A percentile compares a stretch with the other conserved stretches of the same genome.
These are phyloP conservation scores for Penicillium brasilianum DNA, from an alignment of 2,329 filamentous ascomycete genomes.

Conservation along the genomic window DNA sequence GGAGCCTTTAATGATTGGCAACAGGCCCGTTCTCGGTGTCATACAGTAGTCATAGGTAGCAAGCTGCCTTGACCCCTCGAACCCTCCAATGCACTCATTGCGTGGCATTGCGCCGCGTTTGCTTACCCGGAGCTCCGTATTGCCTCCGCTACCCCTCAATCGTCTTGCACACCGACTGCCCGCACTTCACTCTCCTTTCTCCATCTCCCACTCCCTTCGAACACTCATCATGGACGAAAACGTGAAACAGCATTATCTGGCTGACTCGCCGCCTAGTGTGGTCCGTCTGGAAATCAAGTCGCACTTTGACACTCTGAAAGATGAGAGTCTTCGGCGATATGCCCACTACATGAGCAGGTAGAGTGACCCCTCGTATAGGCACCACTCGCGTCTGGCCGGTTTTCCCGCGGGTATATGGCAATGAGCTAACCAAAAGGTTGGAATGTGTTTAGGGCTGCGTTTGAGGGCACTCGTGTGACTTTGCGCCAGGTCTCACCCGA, in stretches of 20 bases:
- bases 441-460: slow-evolving; percentile 65
- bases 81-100: slow-evolving; percentile 25
- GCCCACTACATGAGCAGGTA: slow-evolving; percentile 85
- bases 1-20: slow-evolving; percentile 22
- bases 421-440: slow-evolving; percentile 16
- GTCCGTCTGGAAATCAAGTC: slow-evolving; percentile 89
- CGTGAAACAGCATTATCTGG: slow-evolving; percentile 72
- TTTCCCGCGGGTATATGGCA: neutral
- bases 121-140: slow-evolving; percentile 27
- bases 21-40: slow-evolving; percentile 23
- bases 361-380: slow-evolving; percentile 26
- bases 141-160: slow-evolving; percentile 29
- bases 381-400: neutral
- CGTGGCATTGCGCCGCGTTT: slow-evolving; percentile 30
- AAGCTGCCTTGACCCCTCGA: slow-evolving; percentile 6
- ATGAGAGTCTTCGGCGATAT: slow-evolving; percentile 77
- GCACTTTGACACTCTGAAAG: slow-evolving; percentile 74
- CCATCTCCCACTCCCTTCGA: slow-evolving; percentile 15
- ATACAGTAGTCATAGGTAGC: slow-evolving; percentile 20
- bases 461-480: slow-evolving; percentile 77
- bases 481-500: slow-evolving; percentile 81
- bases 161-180: slow-evolving; percentile 16
- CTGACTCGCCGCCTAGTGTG: slow-evolving; percentile 86
- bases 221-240: slow-evolving; percentile 45
- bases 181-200: slow-evolving; percentile 19